These are phyloP conservation scores for Gastrolobium bilobum DNA, from an alignment of 306 rosid species.

Conservation along the genomic window DNA sequence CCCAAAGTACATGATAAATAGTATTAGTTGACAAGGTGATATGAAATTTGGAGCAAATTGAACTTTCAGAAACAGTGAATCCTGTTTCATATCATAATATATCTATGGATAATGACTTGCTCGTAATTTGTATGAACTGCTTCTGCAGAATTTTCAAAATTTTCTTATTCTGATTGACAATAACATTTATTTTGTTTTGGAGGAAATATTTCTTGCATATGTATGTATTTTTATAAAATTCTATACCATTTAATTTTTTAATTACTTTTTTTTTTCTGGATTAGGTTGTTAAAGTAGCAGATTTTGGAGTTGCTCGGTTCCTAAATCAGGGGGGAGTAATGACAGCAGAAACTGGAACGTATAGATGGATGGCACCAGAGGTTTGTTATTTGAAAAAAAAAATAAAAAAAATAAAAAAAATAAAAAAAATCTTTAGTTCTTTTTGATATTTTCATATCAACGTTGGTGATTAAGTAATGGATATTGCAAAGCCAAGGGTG, in stretches of 20 bases:
- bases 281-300: conserved; percentile 98
- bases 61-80: conserved; percentile 7
- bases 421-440: not conserved
- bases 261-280: not conserved
- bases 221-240: conserved; percentile 25
- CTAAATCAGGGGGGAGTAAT: conserved; percentile 92
- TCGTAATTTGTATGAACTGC: conserved; percentile 11
- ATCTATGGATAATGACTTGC: conserved; percentile 21
- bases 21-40: not conserved
- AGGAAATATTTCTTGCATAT: conserved; percentile 13
- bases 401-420: not conserved
- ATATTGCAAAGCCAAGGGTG: conserved; percentile 1
- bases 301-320: conserved; percentile 99
- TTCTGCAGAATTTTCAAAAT: not conserved
- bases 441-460: conserved; percentile 23
- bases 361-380: conserved; percentile 99
- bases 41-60: conserved; percentile 8
- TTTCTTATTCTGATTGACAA: not conserved
- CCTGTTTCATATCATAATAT: not conserved
- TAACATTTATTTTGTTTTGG: conserved; percentile 29
- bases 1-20: not conserved
- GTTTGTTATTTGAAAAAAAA: conserved; percentile 57
- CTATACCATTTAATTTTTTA: not conserved
- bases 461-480: not conserved
- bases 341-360: conserved; percentile 99